Base-by-base conservation (phyloP, 2,329 filamentous ascomycete species). In the Mycosphaerella arachidis region DNA sequence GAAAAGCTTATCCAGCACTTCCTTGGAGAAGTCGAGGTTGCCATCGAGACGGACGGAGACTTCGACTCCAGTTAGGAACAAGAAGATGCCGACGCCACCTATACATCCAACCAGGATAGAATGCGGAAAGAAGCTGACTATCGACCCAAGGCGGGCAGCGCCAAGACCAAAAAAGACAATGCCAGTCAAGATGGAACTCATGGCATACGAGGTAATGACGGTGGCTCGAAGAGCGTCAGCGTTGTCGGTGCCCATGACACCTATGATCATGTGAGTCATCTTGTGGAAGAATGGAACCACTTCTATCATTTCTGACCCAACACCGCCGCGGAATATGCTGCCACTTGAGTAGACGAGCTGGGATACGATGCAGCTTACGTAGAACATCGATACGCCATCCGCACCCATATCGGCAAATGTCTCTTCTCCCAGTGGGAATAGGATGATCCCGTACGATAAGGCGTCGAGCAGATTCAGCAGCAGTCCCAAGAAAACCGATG, bases 251-350 rank as follows among this genome's bases (percentile, higher is more conserved):
- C 93, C 91, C 65, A 99, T 87, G 48, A 84, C 81, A 13, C 81
- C 79, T 66, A 94, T 86, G 71, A 97, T 97, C 31, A 89, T 93
- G 64, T 88, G 86, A 0, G 94, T 92, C 93, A 99, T 99, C 70
- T 93, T 96, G 77, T 99, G 94, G 73, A 99, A 97, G 77, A 99
- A 99, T 0, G 93, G 94, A 0, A 99, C 93, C 1, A 97, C 93
- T 77, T 99, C 94, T 66, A 97, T 99, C 86, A 99, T 87, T 75
- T 99, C 94, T 2, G 94, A 97, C 5, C 94, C 94, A 60, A 99
- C 86, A 3, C 91, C 92, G 16, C 94, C 93, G 66, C 84, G 88
- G 78, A 99, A 99, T 35, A 91, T 86, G 70, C 92, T 97, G 0
- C 91, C 89, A 3, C 86, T 87, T 0, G 93, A 97, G 73, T 93